Percentiles rank a stretch among this genome's conserved stretches.
phyloP scores from a whole-genome alignment of 2,329 filamentous ascomycete species.

The Fusarium denticulatum region DNA sequence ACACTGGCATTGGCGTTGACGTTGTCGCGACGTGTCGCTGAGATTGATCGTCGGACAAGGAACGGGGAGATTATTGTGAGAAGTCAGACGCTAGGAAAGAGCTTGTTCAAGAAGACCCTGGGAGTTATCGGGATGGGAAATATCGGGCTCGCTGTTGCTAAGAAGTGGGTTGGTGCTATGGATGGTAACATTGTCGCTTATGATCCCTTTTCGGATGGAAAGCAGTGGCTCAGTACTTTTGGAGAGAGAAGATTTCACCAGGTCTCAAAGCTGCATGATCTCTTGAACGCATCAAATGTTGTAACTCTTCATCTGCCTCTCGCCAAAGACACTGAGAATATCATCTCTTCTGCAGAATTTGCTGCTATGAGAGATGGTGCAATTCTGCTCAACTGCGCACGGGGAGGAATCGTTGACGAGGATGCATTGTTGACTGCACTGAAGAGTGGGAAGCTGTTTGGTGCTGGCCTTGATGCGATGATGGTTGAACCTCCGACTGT shows the following conservation, averaged over 20 bases:
- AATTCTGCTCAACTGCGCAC: background rate
- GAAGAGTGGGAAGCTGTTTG: background rate
- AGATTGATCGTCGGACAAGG: background rate
- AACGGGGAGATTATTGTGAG: background rate
- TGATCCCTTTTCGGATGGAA: background rate
- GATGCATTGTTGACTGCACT: background rate
- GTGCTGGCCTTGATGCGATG: background rate
- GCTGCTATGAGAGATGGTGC: background rate
- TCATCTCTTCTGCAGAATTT: background rate
- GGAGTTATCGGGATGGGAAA: background rate
- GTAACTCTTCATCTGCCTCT: background rate
- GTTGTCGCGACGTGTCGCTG: background rate
- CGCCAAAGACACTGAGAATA: background rate
- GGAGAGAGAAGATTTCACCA: accelerated
- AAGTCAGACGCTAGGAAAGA: background rate
- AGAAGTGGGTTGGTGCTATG: background rate
- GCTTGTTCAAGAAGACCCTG: background rate
- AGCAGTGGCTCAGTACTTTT: background rate
- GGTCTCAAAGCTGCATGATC: background rate
- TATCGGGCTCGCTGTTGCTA: background rate
- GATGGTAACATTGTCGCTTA: background rate
- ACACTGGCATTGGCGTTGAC: background rate
- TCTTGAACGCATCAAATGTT: background rate
- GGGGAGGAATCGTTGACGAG: background rate
- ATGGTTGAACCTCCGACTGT: background rate